Evolutionary conservation across 179 eudicot genomes (phyloP).

Genomic region (Pouteria campechiana): DNA sequence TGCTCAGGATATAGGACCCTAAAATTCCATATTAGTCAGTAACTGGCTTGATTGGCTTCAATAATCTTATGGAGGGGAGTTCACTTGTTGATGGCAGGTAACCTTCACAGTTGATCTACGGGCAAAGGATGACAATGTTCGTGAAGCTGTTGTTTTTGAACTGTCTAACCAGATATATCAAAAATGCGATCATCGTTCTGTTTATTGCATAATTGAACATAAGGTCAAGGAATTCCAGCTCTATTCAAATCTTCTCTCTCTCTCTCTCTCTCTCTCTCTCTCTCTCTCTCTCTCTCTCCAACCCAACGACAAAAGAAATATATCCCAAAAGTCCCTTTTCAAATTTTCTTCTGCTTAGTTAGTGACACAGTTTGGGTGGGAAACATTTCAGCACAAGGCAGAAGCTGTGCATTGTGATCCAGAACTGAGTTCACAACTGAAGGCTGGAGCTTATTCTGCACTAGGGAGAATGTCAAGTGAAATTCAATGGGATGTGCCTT

Average conservation of each 20-base stretch:
- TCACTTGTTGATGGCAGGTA: conserved; percentile 35
- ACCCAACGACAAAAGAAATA: too few species aligned
- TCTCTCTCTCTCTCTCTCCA: too few species aligned
- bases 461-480: conserved; percentile 52
- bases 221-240: conserved; percentile 46
- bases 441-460: conserved; percentile 57
- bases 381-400: conserved; percentile 70
- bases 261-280: background rate
- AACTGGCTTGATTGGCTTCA: too few species aligned
- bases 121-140: conserved; percentile 77
- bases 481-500: conserved; percentile 51
- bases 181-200: conserved; percentile 73
- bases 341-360: too few species aligned
- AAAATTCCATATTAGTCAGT: too few species aligned
- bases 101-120: conserved; percentile 86
- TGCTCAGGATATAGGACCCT: too few species aligned
- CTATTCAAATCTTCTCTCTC: background rate
- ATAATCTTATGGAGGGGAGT: background rate
- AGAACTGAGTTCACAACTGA: conserved; percentile 61
- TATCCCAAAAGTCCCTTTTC: too few species aligned
- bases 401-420: conserved; percentile 71
- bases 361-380: background rate
- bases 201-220: conserved; percentile 70
- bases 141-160: conserved; percentile 78
- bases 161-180: conserved; percentile 62